Evolutionary conservation across 768 basidiomycete genomes (phyloP), one percentile per base, ranked within the genome.

Genomic region (Austroboletus festivus): DNA sequence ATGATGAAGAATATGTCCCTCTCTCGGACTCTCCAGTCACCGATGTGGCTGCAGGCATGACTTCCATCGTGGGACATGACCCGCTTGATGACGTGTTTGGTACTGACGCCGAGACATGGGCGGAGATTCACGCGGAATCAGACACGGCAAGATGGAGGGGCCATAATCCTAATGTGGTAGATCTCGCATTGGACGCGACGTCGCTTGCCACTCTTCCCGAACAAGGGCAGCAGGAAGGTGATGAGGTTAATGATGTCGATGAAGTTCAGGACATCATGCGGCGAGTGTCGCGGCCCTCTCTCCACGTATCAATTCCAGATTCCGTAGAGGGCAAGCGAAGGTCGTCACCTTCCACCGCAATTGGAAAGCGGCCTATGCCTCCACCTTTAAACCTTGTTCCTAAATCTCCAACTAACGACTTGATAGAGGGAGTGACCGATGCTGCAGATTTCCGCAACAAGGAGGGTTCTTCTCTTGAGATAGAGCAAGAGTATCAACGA

Each of bases 1-100:
- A 44, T 30, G 30, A 46, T 22, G 59, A 52, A 19, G 56, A 46
- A 9, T 70, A 72, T 54, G 35, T 46, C 12, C 68, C 55, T 39
- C 65, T 69, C 24, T 54, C 68, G 15, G 64, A 64, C 31, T 54
- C 59, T 23, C 47, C 57, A 21, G 63, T 51, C 34, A 39, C 39
- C 16, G 73, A 72, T 38, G 37, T 64, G 21, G 73, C 73, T 10
- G 71, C 72, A 41, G 64, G 67, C 42, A 71, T 76, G 35, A 58
- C 64, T 56, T 64, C 70, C 42, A 45, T 64, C 44, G 55, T 57
- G 43, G 62, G 56, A 47, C 64, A 59, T 48, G 81, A 86, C 60
- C 81, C 81, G 19, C 69, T 85, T 22, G 71, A 65, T 9, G 82
- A 85, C 53, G 73, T 85, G 7, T 85, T 85, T 67, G 82, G 83